phyloP scores from a whole-genome alignment of 1,284 basidiomycete genomes.

The Singerocomus inundabilis region DNA sequence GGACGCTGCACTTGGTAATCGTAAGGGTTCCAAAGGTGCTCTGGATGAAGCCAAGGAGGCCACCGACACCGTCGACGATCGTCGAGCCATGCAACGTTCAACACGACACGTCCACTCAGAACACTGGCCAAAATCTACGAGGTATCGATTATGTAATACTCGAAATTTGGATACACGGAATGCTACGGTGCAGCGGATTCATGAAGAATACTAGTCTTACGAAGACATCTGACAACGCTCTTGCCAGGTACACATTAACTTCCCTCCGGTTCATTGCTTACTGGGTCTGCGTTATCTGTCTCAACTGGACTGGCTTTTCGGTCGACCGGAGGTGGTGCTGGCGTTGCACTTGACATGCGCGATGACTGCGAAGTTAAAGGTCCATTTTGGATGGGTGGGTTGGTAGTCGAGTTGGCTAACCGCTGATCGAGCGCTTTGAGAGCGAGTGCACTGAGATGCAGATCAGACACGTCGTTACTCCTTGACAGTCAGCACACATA shows the following conservation, averaged over 20 bases:
- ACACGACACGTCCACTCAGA: constrained; percentile 1
- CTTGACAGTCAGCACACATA: constrained; percentile 36
- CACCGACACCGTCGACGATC: constrained; percentile 27
- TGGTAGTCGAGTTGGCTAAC: constrained; percentile 64
- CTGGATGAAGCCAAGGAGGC: constrained; percentile 24
- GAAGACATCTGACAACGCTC: constrained; percentile 2
- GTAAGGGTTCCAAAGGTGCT: constrained; percentile 6
- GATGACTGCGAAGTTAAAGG: constrained; percentile 36
- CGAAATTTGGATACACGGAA: constrained; percentile 2
- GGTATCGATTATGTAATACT: constrained; percentile 21
- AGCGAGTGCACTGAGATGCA: constrained; percentile 71
- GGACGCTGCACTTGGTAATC: constrained; percentile 3
- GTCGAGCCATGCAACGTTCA: constrained; percentile 34
- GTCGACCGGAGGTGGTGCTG: constrained; percentile 35
- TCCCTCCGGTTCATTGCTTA: constrained; percentile 21
- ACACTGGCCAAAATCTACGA: not conserved
- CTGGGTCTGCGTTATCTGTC: constrained; percentile 23
- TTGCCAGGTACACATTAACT: constrained; percentile 19
- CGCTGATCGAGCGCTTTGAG: constrained; percentile 95
- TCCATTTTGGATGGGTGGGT: constrained; percentile 37
- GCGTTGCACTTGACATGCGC: constrained; percentile 39
- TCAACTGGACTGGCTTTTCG: constrained; percentile 36
- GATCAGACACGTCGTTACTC: constrained; percentile 7
- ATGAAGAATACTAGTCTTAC: not conserved
- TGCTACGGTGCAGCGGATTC: not conserved